Conservation (phyloP, 2,329 filamentous ascomycete genomes). For the Talaromyces rugulosus region DNA sequence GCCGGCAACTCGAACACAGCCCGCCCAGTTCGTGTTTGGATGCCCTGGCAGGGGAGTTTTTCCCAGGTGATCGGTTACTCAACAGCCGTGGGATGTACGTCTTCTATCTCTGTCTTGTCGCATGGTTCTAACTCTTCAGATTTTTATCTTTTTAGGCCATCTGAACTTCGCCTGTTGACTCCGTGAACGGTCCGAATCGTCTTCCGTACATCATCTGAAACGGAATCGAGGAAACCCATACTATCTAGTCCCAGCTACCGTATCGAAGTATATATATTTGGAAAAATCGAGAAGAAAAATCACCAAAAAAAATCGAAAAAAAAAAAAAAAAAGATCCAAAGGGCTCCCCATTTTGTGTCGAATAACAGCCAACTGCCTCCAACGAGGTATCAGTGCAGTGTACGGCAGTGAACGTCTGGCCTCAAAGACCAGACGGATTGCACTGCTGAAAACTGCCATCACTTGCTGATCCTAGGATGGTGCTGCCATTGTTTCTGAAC, state of each 20-base stretch:
- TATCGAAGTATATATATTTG: background rate
- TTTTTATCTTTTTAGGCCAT: background rate
- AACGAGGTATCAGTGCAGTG: background rate
- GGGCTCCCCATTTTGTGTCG: no score
- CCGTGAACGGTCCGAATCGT: background rate
- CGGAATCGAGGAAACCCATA: background rate
- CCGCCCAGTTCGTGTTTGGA: constrained; percentile 6
- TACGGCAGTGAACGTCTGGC: background rate
- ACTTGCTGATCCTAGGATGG: background rate
- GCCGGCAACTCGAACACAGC: background rate
- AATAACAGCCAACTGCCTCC: background rate
- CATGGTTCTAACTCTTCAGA: background rate
- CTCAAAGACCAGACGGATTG: background rate
- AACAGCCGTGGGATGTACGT: background rate
- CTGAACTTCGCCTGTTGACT: background rate
- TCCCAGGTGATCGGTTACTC: background rate
- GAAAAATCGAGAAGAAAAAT: background rate
- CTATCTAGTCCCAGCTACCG: background rate
- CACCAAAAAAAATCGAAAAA: no score
- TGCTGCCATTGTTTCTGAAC: background rate
- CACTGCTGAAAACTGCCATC: background rate
- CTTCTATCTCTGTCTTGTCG: background rate
- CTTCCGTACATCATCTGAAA: background rate
- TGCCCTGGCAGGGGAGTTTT: constrained; percentile 14
- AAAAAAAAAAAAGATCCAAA: no score